Base-by-base conservation (phyloP, 257 asterid species). In the Primulina huaijiensis region DNA sequence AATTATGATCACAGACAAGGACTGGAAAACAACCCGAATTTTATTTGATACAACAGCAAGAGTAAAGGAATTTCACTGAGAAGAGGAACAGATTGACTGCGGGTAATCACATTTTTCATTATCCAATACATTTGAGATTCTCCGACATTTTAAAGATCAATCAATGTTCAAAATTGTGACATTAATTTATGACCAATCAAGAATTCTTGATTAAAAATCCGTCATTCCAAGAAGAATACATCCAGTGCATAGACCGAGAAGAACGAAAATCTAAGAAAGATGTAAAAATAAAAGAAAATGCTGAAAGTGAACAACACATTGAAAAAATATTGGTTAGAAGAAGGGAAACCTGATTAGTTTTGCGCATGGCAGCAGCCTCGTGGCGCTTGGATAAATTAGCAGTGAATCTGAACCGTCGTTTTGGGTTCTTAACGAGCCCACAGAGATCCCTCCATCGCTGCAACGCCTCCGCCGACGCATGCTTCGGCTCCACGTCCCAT, bases 361-460 rank as follows among this genome's bases (percentile, higher is more conserved):
- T 85, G 70, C 95, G 98, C 87, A 89, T 89, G 50, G 77, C 89
- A 60, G 87, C 90, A 62, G 89, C 96, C 83, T 92, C 90, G n/a
- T 74, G 19, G 6, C 98, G 89, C 74, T 87, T 92, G 76, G 90
- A 73, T 34, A 92, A 82, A 79, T 92, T 92, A 19, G 98, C 98
- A 33, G 98, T 92, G 79, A 89, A 89, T 58, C 96, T 85, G 76
- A 92, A 92, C 55, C 98, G 82, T 0, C 98, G 82, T 72, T 83
- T 92, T 23, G 88, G 94, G 66, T 92, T 92, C 79, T 89, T 92
- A 8, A 89, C 96, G 1, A 92, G 79, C 17, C 88, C 88, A 70
- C 92, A 85, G 1, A 85, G 89, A 73, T 78, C 79, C 69, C 98
- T 79, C 98, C 98, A 92, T 59, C 88, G 83, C 75, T 83, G 88